phyloP scores from a whole-genome alignment of 1,139 yeast species.

The Kodamaea ohmeri region DNA sequence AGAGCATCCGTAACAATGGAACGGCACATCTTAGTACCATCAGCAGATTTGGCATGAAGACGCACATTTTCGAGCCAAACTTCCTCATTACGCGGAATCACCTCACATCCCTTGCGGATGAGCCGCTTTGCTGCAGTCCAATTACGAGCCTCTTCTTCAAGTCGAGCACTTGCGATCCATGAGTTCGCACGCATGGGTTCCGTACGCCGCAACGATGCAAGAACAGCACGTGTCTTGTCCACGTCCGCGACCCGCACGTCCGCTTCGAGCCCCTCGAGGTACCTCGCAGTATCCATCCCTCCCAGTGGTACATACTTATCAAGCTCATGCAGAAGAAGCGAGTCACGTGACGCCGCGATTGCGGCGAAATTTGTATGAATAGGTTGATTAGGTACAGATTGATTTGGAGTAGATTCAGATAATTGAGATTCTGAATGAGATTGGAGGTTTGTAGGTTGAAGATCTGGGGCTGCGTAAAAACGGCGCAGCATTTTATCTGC shows the following conservation, averaged over 20 bases:
- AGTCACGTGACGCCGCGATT: constrained; percentile 53
- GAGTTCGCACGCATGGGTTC: constrained; percentile 75
- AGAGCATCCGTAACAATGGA: constrained; percentile 67
- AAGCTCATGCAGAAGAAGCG: constrained; percentile 47
- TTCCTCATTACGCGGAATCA: constrained; percentile 64
- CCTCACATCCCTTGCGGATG: constrained; percentile 70
- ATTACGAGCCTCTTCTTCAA: constrained; percentile 68
- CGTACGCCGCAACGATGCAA: constrained; percentile 65
- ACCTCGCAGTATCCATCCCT: constrained; percentile 6
- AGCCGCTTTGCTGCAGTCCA: constrained; percentile 55
- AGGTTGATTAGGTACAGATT: not conserved
- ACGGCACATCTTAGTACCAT: constrained; percentile 42
- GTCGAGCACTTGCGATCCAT: constrained; percentile 85
- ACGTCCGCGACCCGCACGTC: constrained; percentile 44
- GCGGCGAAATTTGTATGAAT: constrained; percentile 43
- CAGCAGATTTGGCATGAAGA: constrained; percentile 51
- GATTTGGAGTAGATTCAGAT: not conserved
- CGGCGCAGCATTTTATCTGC: constrained; percentile 64
- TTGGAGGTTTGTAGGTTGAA: too few species aligned
- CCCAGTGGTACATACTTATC: constrained; percentile 24
- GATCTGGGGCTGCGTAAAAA: constrained; percentile 84
- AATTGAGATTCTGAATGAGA: too few species aligned
- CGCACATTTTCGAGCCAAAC: constrained; percentile 82
- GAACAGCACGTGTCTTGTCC: constrained; percentile 55
- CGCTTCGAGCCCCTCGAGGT: constrained; percentile 7